Percentiles rank a stretch among this genome's conserved stretches.
Evolutionary conservation across 306 rosid genomes (phyloP).

Genomic region (Boehmeria nivea): DNA sequence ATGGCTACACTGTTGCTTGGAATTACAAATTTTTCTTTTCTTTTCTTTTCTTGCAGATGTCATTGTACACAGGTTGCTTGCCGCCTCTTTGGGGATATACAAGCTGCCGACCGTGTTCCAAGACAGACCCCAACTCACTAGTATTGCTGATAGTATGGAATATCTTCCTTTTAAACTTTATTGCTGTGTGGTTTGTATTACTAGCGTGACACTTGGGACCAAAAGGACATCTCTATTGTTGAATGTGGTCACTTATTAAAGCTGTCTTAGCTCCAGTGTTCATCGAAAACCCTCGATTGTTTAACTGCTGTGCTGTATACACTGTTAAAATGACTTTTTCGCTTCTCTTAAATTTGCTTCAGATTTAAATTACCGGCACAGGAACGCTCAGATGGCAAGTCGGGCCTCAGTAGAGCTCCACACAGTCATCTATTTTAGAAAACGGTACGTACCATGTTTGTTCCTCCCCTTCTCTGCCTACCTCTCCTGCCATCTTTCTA

Average conservation of each 20-base stretch:
- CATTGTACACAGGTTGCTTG: constrained; percentile 89
- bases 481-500: not conserved
- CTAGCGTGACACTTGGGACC: too few species aligned
- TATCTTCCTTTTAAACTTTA: not conserved
- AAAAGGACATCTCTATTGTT: not conserved
- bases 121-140: constrained; percentile 67
- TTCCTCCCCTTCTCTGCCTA: constrained; percentile 9
- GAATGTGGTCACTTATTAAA: too few species aligned
- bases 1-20: constrained; percentile 12
- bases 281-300: not conserved
- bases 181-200: too few species aligned
- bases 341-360: constrained; percentile 23
- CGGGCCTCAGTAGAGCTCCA: constrained; percentile 93
- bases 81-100: constrained; percentile 78
- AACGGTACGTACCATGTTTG: constrained; percentile 38
- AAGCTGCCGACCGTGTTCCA: constrained; percentile 74
- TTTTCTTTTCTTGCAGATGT: constrained; percentile 54
- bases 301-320: constrained; percentile 4
- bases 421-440: constrained; percentile 70
- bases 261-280: not conserved
- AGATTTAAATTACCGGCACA: constrained; percentile 95
- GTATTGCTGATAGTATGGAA: constrained; percentile 79
- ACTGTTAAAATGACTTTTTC: constrained; percentile 3
- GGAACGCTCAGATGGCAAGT: constrained; percentile 97
- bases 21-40: not conserved